These are phyloP conservation scores for Drechslerella coelobrocha DNA, from an alignment of 2,329 filamentous ascomycete genomes.

Conservation along the genomic window DNA sequence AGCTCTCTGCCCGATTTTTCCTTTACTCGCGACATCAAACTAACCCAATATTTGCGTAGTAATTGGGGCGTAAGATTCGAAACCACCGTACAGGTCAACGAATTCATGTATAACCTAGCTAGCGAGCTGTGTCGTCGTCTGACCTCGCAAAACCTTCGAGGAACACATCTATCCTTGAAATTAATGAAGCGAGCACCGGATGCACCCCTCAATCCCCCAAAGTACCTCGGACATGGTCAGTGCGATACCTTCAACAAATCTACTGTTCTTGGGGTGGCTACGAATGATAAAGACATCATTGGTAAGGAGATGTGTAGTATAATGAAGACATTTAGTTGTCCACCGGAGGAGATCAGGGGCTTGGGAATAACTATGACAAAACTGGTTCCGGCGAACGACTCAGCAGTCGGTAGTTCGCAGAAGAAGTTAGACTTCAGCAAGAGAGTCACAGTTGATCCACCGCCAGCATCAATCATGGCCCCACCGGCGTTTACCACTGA, in stretches of 20 bases:
- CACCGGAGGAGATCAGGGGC: slow-evolving; percentile 89
- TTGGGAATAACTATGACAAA: slow-evolving; percentile 93
- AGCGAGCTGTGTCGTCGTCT: slow-evolving; percentile 82
- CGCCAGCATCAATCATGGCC: slow-evolving; percentile 63
- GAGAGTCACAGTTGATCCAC: slow-evolving; percentile 60
- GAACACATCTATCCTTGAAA: slow-evolving; percentile 88
- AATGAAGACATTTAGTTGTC: slow-evolving; percentile 79
- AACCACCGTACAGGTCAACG: slow-evolving; percentile 88
- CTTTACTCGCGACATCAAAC: background rate
- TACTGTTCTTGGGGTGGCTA: slow-evolving; percentile 79
- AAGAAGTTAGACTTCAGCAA: slow-evolving; percentile 76
- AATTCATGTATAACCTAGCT: slow-evolving; percentile 84
- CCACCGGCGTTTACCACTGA: slow-evolving; percentile 53
- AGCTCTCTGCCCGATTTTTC: slow-evolving; percentile 17
- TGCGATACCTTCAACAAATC: slow-evolving; percentile 96
- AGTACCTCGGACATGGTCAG: slow-evolving; percentile 92
- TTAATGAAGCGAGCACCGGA: slow-evolving; percentile 87
- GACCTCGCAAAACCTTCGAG: slow-evolving; percentile 82
- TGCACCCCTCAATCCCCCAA: slow-evolving; percentile 87
- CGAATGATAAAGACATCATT: slow-evolving; percentile 73
- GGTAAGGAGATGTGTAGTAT: slow-evolving; percentile 81
- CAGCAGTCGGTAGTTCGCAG: slow-evolving; percentile 74
- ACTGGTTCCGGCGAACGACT: slow-evolving; percentile 71
- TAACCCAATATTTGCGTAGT: slow-evolving; percentile 13
- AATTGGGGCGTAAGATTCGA: slow-evolving; percentile 98